Base-by-base conservation (phyloP, 441 rosid genomes). In the Oxalis stricta region DNA sequence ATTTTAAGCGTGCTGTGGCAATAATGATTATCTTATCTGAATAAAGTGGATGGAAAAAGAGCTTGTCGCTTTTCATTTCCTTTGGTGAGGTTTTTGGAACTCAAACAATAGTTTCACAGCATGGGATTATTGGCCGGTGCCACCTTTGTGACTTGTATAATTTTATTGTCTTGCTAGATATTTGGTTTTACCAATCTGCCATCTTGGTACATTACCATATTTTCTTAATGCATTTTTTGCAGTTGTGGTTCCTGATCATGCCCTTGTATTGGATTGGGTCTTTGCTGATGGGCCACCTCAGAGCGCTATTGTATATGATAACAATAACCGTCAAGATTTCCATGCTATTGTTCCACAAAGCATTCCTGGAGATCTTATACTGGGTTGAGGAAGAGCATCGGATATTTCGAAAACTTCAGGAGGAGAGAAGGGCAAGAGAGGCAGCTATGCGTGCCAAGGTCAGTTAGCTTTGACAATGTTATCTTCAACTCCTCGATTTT, bases 221-320 rank as follows among this genome's bases (percentile, higher is more conserved):
- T n/a, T n/a, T n/a, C n/a, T n/a, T n/a, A n/a, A n/a, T 13, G 53
- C 26, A 7, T 47, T 39, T 56, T 58, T 36, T 62, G 68, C 75
- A 89, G 98, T 89, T 51, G 36, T 44, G 48, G 84, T 85, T 48
- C 93, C 89, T 7, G 66, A 56, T 11, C 52, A 49, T 53, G 89
- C 94, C 40, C 24, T 69, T 49, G 73, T 85, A 40, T 63, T 89
- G 79, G 93, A 89, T 67, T 85, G 89, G 89, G 96, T 89, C 41
- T 80, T 82, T 61, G 73, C 93, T 63, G 87, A 89, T 71, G 98
- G 98, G 61, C 94, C 73, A 15, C 85, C 96, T 44, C 50, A 68
- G 50, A 68, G 54, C 56, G 96, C 93, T 6, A 33, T 41, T 62
- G 43, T 71, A 48, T 89, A 89, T 67, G 94, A 85, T 60, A 89